Percentiles rank a stretch among this genome's conserved stretches.
Evolutionary conservation across 1,284 basidiomycete species (phyloP).

Genomic region (Cystobasidium sp.): DNA sequence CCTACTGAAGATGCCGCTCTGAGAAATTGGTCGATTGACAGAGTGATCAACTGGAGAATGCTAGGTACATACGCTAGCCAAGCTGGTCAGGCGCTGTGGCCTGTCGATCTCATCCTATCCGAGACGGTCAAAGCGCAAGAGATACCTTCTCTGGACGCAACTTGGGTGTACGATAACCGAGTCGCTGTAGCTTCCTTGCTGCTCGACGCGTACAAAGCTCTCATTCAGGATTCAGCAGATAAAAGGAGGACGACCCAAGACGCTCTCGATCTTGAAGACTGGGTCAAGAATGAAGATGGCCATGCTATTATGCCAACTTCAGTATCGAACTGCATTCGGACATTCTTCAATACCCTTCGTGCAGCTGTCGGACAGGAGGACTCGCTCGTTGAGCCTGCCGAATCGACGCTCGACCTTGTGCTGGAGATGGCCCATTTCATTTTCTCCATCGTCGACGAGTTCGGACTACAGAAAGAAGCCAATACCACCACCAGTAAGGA

Average conservation of each 20-base stretch:
- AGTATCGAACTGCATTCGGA: conserved; percentile 22
- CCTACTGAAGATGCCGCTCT: conserved; percentile 22
- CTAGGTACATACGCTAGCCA: conserved; percentile 17
- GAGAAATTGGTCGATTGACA: conserved; percentile 15
- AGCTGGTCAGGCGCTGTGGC: conserved; percentile 7
- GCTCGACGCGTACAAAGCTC: neutral
- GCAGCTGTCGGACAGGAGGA: conserved; percentile 9
- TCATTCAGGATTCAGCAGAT: neutral
- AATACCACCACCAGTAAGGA: neutral
- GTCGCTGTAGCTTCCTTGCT: neutral
- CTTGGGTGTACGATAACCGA: conserved; percentile 19
- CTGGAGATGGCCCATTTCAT: conserved; percentile 11
- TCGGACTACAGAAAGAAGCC: neutral
- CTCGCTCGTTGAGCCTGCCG: conserved; percentile 21
- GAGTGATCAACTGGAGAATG: conserved; percentile 27
- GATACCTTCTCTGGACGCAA: conserved; percentile 17
- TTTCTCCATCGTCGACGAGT: neutral
- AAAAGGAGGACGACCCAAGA: neutral
- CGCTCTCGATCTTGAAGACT: conserved; percentile 5
- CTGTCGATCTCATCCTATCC: neutral
- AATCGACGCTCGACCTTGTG: neutral
- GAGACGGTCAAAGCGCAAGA: conserved; percentile 15
- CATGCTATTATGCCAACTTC: conserved; percentile 22
- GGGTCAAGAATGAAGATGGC: conserved; percentile 32
- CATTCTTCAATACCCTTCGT: conserved; percentile 27